Conservation (phyloP, 306 rosid species). For the Lathyrus sativus region DNA sequence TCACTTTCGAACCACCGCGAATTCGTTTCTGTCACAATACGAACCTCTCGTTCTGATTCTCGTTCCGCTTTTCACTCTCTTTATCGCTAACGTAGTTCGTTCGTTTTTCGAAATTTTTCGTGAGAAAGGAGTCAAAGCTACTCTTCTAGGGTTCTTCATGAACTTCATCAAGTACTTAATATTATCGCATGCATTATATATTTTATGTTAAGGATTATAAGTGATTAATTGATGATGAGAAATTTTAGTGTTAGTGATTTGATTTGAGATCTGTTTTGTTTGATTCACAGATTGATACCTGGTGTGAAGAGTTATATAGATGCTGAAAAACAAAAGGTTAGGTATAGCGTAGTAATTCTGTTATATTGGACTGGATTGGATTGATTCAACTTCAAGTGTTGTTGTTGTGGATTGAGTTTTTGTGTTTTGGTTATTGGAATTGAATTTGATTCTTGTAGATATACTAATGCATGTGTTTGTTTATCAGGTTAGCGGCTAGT, state of each 20-base stretch:
- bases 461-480: background rate
- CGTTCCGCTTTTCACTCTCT: slow-evolving; percentile 42
- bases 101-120: slow-evolving; percentile 32
- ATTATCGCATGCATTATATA: background rate
- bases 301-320: slow-evolving; percentile 47
- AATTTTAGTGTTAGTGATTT: background rate
- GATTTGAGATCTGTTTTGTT: slow-evolving; percentile 18
- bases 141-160: slow-evolving; percentile 46
- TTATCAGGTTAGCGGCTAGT: slow-evolving; percentile 16
- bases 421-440: slow-evolving; percentile 1
- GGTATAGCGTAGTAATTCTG: background rate
- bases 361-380: slow-evolving; percentile 15
- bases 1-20: slow-evolving; percentile 41
- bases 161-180: slow-evolving; percentile 40
- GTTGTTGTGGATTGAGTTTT: too few relatives aligned
- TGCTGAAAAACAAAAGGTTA: slow-evolving; percentile 50
- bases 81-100: slow-evolving; percentile 34
- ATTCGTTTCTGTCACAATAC: slow-evolving; percentile 45
- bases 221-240: background rate
- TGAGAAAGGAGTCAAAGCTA: slow-evolving; percentile 43
- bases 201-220: background rate
- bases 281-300: slow-evolving; percentile 47
- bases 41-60: slow-evolving; percentile 46
- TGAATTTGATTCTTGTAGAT: background rate
- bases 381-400: slow-evolving; percentile 2